Percentiles rank a stretch among this genome's conserved stretches.
These are phyloP conservation scores for Pleurotus tuoliensis DNA, from an alignment of 768 basidiomycete species.

Conservation along the genomic window DNA sequence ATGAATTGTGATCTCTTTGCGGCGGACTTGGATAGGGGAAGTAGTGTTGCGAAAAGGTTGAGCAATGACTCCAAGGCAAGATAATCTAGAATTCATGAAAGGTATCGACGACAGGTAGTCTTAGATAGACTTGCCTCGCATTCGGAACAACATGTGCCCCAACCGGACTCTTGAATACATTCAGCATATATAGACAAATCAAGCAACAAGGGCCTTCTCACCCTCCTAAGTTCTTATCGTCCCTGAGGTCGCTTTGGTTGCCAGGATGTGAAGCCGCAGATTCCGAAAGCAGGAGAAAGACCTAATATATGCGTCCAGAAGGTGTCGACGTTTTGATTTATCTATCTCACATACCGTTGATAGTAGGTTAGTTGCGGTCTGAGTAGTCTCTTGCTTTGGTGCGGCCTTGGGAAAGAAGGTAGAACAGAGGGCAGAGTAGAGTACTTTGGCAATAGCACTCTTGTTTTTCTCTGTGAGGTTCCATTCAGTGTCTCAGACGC, in stretches of 20 bases:
- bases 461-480: constrained; percentile 29
- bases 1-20: constrained; percentile 42
- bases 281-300: constrained; percentile 51
- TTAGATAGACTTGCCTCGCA: constrained; percentile 33
- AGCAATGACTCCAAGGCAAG: constrained; percentile 54
- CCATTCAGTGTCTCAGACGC: neutral
- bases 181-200: neutral
- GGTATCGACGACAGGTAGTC: too few species aligned
- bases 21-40: constrained; percentile 37
- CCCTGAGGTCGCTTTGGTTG: constrained; percentile 46
- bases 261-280: constrained; percentile 32
- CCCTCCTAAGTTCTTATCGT: constrained; percentile 45
- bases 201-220: constrained; percentile 17
- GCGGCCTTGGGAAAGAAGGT: constrained; percentile 23
- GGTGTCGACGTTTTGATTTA: neutral
- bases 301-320: constrained; percentile 26
- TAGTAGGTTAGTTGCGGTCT: constrained; percentile 23
- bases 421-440: constrained; percentile 12
- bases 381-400: neutral
- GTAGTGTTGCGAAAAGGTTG: constrained; percentile 50
- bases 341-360: constrained; percentile 11
- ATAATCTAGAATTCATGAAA: constrained; percentile 35
- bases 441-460: constrained; percentile 15
- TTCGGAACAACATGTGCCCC: constrained; percentile 43
- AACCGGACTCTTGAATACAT: constrained; percentile 34